Base-by-base conservation (phyloP, 2,329 filamentous ascomycete genomes). In the Elsinoe fawcettii region DNA sequence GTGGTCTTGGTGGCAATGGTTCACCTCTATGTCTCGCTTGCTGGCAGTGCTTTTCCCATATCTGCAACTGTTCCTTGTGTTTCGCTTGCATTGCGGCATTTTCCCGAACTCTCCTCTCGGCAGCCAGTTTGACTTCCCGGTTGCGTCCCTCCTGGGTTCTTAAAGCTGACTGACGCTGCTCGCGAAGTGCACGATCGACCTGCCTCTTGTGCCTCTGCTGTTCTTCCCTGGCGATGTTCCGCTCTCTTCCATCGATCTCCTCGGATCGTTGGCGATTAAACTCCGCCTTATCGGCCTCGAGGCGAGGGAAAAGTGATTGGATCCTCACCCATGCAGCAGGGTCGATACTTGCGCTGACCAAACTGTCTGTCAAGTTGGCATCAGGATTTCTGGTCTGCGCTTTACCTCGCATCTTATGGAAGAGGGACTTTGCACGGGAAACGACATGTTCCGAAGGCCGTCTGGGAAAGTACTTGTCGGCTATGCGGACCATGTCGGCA, bases 391-490 rank as follows among this genome's bases (percentile, higher is more conserved):
- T n/a, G n/a, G 55, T 60, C 27, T 51, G 32, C 8, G 47, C 59
- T 25, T 27, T 56, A 32, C 56, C 14, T 16, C 39, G 37, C 14
- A 53, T 46, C 2, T 34, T 34, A 12, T 57, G 49, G 9, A 44
- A 56, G 9, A 61, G 27, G 9, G 7, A 58, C 5, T 27, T 36
- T n/a, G 59, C 57, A 32, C 58, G 41, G 2, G 14, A 53, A 2
- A 36, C 54, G 8, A 61, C 55, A 12, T 58, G 39, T 2, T 56
- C 55, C 2, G 18, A 5, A 1, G 39, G 23, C 2, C 59, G 54
- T 5, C 39, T 55, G 9, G 59, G 59, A 18, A 61, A 61, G 30
- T 56, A 27, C 23, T 56, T 56, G 32, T 59, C 53, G 8, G 59
- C 57, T 11, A 56, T 36, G 25, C 58, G 49, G 23, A 54, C 58